phyloP scores from a whole-genome alignment of 257 asterid genomes.

The Nicotiana tomentosiformis region DNA sequence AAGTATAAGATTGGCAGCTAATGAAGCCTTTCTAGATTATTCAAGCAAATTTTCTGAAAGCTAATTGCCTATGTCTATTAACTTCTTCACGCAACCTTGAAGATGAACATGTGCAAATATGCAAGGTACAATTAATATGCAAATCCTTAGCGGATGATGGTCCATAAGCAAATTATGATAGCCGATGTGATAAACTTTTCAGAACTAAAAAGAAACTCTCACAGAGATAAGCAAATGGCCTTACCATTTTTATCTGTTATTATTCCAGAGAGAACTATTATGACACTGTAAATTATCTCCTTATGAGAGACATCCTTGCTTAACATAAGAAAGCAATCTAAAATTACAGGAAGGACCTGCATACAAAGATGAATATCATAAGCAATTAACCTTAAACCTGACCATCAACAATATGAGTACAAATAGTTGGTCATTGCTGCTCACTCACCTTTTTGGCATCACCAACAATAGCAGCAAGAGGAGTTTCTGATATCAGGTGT shows the following conservation, averaged over 20 bases:
- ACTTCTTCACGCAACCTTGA: not conserved
- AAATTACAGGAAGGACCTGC: conserved; percentile 74
- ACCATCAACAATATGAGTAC: not conserved
- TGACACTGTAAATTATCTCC: conserved; percentile 54
- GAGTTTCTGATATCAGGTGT: conserved; percentile 67
- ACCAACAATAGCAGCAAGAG: conserved; percentile 59
- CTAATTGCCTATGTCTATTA: not conserved
- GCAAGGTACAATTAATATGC: not conserved
- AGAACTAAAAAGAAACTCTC: not conserved
- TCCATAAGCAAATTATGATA: not conserved
- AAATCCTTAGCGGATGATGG: not conserved
- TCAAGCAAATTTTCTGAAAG: not conserved
- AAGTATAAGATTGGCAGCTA: not conserved
- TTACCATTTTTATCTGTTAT: conserved; percentile 72
- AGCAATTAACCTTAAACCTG: conserved; percentile 9
- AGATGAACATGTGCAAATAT: not conserved
- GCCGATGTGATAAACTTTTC: not conserved
- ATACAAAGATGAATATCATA: conserved; percentile 15
- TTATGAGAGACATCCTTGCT: conserved; percentile 45
- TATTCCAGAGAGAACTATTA: conserved; percentile 74
- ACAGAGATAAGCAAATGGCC: conserved; percentile 10
- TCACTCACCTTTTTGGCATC: conserved; percentile 71
- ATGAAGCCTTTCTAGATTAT: conserved; percentile 1
- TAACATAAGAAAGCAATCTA: conserved; percentile 61
- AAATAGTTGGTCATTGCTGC: not conserved